These are phyloP conservation scores for Cyberlindnera mrakii DNA, from an alignment of 805 yeast genomes.

Conservation along the genomic window DNA sequence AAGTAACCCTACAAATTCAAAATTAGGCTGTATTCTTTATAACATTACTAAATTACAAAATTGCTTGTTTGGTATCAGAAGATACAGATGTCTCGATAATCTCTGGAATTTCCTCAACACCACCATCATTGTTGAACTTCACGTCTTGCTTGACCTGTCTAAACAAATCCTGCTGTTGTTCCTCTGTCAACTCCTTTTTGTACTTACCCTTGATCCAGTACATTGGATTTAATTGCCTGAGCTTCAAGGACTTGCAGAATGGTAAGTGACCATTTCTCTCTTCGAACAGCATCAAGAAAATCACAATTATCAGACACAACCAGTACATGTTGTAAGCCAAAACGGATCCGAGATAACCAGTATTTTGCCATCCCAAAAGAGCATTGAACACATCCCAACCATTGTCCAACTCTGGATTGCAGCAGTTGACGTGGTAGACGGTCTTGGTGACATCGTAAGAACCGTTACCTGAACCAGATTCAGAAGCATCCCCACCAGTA, in stretches of 20 bases:
- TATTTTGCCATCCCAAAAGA: slow-evolving; percentile 93
- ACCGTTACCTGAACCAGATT: slow-evolving; percentile 91
- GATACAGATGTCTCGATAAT: not conserved
- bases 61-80: not conserved
- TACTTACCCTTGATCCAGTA: slow-evolving; percentile 65
- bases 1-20: not conserved
- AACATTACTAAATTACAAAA: no score
- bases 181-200: slow-evolving; percentile 47
- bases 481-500: slow-evolving; percentile 95
- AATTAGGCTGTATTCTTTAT: not conserved
- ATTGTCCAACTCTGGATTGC: slow-evolving; percentile 84
- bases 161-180: slow-evolving; percentile 50
- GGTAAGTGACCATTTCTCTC: slow-evolving; percentile 83
- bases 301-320: slow-evolving; percentile 53
- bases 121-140: slow-evolving; percentile 33
- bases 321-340: slow-evolving; percentile 86
- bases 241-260: slow-evolving; percentile 42
- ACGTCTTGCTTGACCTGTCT: slow-evolving; percentile 30
- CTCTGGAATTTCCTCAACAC: slow-evolving; percentile 3
- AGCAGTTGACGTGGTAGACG: slow-evolving; percentile 97
- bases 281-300: slow-evolving; percentile 67
- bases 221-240: slow-evolving; percentile 62
- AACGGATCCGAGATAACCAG: slow-evolving; percentile 91
- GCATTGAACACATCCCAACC: slow-evolving; percentile 99
- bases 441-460: slow-evolving; percentile 73